Conservation (phyloP, 139 green algal species). For the Ettlia oleoabundans region DNA sequence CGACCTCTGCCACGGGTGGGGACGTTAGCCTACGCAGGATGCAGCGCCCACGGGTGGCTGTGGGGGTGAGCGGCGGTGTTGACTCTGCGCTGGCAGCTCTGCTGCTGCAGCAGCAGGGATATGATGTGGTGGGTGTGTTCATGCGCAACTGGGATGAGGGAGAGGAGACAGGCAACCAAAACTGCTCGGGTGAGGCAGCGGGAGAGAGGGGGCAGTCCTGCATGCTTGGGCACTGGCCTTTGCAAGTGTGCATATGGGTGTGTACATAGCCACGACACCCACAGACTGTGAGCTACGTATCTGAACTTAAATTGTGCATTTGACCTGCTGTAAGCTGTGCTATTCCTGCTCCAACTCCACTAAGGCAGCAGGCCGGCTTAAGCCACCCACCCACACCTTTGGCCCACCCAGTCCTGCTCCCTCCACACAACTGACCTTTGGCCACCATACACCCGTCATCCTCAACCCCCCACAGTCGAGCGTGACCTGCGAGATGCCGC, state of each 20-base stretch:
- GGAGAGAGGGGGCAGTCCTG: not conserved
- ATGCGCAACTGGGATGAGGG: slow-evolving; percentile 87
- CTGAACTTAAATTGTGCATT: no score
- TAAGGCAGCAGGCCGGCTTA: no score
- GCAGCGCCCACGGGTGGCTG: slow-evolving; percentile 50
- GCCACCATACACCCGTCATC: not conserved
- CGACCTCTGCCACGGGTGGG: no score
- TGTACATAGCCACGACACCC: no score
- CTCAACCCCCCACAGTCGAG: slow-evolving; percentile 33
- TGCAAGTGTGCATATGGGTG: no score
- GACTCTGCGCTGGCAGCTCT: slow-evolving; percentile 81
- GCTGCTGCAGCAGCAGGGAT: slow-evolving; percentile 58
- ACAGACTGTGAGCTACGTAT: no score
- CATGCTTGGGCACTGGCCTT: no score
- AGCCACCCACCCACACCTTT: no score
- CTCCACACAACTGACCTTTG: not conserved
- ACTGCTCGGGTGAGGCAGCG: slow-evolving; percentile 43
- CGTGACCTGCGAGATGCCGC: slow-evolving; percentile 42
- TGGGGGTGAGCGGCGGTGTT: slow-evolving; percentile 83
- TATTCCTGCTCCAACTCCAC: no score
- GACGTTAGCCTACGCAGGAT: not conserved
- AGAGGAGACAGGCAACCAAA: slow-evolving; percentile 72
- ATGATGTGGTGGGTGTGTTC: slow-evolving; percentile 73
- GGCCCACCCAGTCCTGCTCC: not conserved
- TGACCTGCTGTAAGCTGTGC: no score